Evolutionary conservation across 768 basidiomycete species (phyloP).

Genomic region (Royoungia palumana): DNA sequence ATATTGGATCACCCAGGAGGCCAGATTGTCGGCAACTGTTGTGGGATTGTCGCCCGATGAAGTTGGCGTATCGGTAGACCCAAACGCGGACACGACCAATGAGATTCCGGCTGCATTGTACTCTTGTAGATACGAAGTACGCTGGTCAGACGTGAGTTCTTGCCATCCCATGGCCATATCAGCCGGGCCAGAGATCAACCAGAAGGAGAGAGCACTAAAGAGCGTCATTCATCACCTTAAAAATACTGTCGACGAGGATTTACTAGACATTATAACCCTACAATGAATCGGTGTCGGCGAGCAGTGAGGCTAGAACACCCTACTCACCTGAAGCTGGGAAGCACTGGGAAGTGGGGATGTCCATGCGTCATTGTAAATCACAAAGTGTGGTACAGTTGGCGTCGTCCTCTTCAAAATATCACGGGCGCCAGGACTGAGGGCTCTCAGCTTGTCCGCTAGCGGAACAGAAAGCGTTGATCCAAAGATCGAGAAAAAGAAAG

Average conservation of each 20-base stretch:
- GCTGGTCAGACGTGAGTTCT: conserved; percentile 32
- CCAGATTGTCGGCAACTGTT: conserved; percentile 39
- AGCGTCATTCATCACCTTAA: not conserved
- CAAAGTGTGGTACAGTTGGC: conserved; percentile 47
- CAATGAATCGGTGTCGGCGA: not conserved
- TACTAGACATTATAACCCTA: conserved; percentile 37
- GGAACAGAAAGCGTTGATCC: conserved; percentile 4
- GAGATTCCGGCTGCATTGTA: conserved; percentile 56
- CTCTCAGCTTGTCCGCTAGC: conserved; percentile 9
- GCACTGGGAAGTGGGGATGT: conserved; percentile 42
- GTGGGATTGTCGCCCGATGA: conserved; percentile 37
- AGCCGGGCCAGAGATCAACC: conserved; percentile 37
- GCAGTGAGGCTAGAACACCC: not conserved
- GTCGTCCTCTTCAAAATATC: conserved; percentile 10
- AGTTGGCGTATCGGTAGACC: conserved; percentile 39
- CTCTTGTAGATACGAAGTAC: conserved; percentile 42
- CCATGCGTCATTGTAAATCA: conserved; percentile 39
- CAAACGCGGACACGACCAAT: conserved; percentile 54
- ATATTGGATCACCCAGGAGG: conserved; percentile 44
- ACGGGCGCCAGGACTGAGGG: conserved; percentile 12
- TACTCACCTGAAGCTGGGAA: conserved; percentile 40
- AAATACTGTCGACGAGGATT: not conserved
- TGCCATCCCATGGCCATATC: conserved; percentile 48
- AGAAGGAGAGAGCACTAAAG: conserved; percentile 39
- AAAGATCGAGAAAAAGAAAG: conserved; percentile 5